Conservation (phyloP, 495 filamentous ascomycete species). For the Elaphomyces granulatus region DNA sequence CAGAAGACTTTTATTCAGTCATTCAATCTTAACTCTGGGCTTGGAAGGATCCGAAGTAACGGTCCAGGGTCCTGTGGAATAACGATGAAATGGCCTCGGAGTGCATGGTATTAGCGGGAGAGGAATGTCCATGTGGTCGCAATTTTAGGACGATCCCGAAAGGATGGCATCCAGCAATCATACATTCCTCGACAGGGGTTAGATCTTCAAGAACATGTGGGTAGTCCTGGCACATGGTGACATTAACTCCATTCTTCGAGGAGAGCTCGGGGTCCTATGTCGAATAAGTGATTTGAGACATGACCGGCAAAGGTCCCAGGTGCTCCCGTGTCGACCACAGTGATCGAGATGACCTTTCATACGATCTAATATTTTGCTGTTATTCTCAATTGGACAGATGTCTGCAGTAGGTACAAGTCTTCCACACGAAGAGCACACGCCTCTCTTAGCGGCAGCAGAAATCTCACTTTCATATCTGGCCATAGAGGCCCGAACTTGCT, state of each 20-base stretch:
- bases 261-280: too few species aligned
- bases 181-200: not conserved
- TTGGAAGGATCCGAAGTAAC: constrained; percentile 7
- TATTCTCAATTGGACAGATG: too few species aligned
- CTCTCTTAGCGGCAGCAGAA: too few species aligned
- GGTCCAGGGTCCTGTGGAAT: constrained; percentile 8
- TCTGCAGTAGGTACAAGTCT: too few species aligned
- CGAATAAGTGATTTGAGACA: too few species aligned
- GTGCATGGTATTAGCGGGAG: constrained; percentile 2
- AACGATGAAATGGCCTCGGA: constrained; percentile 8
- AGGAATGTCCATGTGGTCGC: not conserved
- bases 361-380: too few species aligned
- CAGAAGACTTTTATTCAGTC: constrained; percentile 1
- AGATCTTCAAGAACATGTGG: constrained; percentile 3
- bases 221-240: constrained; percentile 5
- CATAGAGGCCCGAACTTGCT: too few species aligned
- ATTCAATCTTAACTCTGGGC: not conserved
- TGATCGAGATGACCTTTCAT: too few species aligned
- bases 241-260: constrained; percentile 4
- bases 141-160: constrained; percentile 1
- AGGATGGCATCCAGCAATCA: constrained; percentile 1
- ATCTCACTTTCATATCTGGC: too few species aligned
- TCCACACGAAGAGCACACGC: too few species aligned
- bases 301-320: too few species aligned
- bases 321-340: too few species aligned